phyloP scores from a whole-genome alignment of 176 grass and related monocot genomes.

The Zea luxurians region DNA sequence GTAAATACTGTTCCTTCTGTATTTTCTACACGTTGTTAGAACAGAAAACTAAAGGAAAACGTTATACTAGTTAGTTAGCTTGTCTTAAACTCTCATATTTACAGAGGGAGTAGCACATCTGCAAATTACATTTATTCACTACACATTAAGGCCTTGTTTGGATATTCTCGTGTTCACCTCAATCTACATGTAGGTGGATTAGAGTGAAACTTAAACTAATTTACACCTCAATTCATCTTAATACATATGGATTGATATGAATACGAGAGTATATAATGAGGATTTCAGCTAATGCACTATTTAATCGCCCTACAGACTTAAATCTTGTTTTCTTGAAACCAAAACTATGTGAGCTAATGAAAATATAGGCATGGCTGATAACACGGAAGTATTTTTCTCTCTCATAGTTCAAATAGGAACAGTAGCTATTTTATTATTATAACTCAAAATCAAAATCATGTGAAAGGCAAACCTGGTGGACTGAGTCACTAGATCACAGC shows the following conservation, averaged over 20 bases:
- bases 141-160: too few species aligned
- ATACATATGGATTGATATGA: too few species aligned
- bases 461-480: too few species aligned
- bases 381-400: background rate
- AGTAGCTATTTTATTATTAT: background rate
- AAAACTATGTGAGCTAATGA: slow-evolving; percentile 27
- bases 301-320: background rate
- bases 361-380: slow-evolving; percentile 11
- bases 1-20: slow-evolving; percentile 8
- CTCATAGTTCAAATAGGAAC: slow-evolving; percentile 6
- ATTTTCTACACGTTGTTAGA: background rate
- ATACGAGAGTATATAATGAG: too few species aligned
- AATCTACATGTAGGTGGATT: too few species aligned
- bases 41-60: background rate
- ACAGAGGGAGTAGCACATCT: background rate
- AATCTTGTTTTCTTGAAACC: background rate
- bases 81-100: background rate
- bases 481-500: too few species aligned
- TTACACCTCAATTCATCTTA: too few species aligned
- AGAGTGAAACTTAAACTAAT: too few species aligned
- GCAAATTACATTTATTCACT: background rate
- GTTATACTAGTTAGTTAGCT: background rate
- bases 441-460: too few species aligned
- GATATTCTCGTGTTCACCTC: too few species aligned
- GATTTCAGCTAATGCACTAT: background rate